These are phyloP conservation scores for Geranomyces michiganensis DNA, from an alignment of 192 early-diverging fungal genomes.

Conservation along the genomic window DNA sequence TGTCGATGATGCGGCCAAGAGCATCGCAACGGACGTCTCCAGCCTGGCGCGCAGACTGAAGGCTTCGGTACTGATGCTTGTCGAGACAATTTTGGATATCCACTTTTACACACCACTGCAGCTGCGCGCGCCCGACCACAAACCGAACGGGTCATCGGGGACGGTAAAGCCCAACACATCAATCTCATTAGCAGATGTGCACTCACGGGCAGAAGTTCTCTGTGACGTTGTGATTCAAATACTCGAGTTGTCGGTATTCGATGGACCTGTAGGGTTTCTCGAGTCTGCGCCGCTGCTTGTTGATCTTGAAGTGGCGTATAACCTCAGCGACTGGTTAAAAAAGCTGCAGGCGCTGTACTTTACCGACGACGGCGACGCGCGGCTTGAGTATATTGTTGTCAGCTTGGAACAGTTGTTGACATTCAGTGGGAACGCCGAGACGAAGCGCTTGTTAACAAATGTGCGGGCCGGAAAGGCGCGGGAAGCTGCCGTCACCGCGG, in stretches of 20 bases:
- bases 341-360: conserved; percentile 45
- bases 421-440: conserved; percentile 53
- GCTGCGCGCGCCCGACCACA: neutral
- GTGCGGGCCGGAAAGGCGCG: conserved; percentile 1
- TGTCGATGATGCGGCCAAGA: conserved; percentile 39
- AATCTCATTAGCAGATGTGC: neutral
- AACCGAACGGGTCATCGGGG: neutral
- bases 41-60: conserved; percentile 46
- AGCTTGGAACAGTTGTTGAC: conserved; percentile 71
- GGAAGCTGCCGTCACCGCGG: neutral
- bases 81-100: conserved; percentile 56
- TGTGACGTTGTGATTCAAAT: conserved; percentile 58
- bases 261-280: conserved; percentile 62
- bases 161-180: neutral
- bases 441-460: conserved; percentile 53
- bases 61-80: conserved; percentile 49
- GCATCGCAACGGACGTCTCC: conserved; percentile 29
- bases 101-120: conserved; percentile 47
- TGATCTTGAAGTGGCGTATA: conserved; percentile 78
- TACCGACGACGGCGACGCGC: conserved; percentile 50
- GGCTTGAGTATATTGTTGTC: conserved; percentile 65
- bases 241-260: conserved; percentile 66
- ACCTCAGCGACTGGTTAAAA: conserved; percentile 60
- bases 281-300: conserved; percentile 78
- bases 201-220: conserved; percentile 38